These are phyloP conservation scores for Daphne laureola DNA, from an alignment of 441 rosid genomes.

Conservation along the genomic window DNA sequence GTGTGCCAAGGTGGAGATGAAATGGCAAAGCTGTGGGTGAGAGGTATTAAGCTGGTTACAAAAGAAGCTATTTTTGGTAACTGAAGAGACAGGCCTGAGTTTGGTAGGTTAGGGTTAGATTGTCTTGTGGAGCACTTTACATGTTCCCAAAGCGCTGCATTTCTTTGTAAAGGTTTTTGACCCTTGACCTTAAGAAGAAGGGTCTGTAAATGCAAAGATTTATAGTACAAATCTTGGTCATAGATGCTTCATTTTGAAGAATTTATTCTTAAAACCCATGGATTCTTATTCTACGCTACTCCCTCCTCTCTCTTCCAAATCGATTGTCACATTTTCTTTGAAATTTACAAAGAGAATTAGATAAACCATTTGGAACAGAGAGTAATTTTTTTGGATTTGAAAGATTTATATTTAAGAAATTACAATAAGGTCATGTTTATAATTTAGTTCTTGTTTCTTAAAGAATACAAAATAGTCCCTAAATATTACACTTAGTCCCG, in stretches of 20 bases:
- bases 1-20: constrained; percentile 73
- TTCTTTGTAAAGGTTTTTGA: constrained; percentile 25
- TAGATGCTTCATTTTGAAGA: neutral
- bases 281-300: too few relatives aligned
- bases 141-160: neutral
- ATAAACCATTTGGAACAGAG: too few relatives aligned
- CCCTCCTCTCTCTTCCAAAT: too few relatives aligned
- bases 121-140: constrained; percentile 1
- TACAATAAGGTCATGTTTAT: too few relatives aligned
- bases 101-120: constrained; percentile 22
- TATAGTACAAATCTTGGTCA: neutral
- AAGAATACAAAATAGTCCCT: too few relatives aligned
- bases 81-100: constrained; percentile 4
- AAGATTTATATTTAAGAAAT: too few relatives aligned
- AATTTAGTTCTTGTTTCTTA: too few relatives aligned
- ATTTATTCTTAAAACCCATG: too few relatives aligned
- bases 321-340: too few relatives aligned
- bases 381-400: too few relatives aligned
- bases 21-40: constrained; percentile 80
- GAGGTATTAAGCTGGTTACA: constrained; percentile 80
- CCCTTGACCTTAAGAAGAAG: neutral
- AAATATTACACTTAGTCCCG: too few relatives aligned
- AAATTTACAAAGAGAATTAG: too few relatives aligned
- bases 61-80: constrained; percentile 35
- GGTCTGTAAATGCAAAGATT: constrained; percentile 24